phyloP scores from a whole-genome alignment of 176 grass and related monocot species.

The Oryza punctata region DNA sequence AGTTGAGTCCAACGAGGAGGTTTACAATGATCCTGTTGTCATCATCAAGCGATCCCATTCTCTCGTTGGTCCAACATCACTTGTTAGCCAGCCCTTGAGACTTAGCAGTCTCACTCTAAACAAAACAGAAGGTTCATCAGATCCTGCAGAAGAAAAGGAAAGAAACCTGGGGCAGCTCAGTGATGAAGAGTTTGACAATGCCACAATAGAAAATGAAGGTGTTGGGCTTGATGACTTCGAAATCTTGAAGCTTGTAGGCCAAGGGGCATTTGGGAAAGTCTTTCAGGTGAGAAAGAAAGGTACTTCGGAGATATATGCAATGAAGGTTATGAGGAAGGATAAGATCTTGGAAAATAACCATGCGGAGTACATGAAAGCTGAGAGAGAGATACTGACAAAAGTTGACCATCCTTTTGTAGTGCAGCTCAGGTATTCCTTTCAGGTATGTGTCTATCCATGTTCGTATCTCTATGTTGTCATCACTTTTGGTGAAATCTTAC shows the following conservation, averaged over 20 bases:
- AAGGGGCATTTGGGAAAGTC: conserved; percentile 96
- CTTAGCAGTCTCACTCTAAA: conserved; percentile 62
- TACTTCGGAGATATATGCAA: conserved; percentile 90
- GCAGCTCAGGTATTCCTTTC: conserved; percentile 95
- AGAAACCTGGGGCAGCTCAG: conserved; percentile 37
- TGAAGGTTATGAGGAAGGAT: conserved; percentile 99
- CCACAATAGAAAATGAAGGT: conserved; percentile 37
- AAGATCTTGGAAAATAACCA: conserved; percentile 95
- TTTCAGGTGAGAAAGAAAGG: conserved; percentile 96
- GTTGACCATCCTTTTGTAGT: conserved; percentile 93
- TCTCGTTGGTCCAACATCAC: conserved; percentile 79
- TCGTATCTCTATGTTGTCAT: conserved; percentile 3
- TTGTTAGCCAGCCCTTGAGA: conserved; percentile 57
- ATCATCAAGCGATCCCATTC: conserved; percentile 88
- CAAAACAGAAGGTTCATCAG: conserved; percentile 49
- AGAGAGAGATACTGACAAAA: conserved; percentile 96
- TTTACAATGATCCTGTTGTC: conserved; percentile 69
- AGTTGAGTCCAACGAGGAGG: conserved; percentile 53
- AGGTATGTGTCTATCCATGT: conserved; percentile 51
- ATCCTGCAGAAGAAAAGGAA: conserved; percentile 52
- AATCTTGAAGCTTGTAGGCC: conserved; percentile 90
- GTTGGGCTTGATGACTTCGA: conserved; percentile 91
- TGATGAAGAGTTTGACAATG: conserved; percentile 56
- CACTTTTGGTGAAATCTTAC: conserved; percentile 33
- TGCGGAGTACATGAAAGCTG: conserved; percentile 92